These are phyloP conservation scores for Salix brachista DNA, from an alignment of 345 rosid species.

Conservation along the genomic window DNA sequence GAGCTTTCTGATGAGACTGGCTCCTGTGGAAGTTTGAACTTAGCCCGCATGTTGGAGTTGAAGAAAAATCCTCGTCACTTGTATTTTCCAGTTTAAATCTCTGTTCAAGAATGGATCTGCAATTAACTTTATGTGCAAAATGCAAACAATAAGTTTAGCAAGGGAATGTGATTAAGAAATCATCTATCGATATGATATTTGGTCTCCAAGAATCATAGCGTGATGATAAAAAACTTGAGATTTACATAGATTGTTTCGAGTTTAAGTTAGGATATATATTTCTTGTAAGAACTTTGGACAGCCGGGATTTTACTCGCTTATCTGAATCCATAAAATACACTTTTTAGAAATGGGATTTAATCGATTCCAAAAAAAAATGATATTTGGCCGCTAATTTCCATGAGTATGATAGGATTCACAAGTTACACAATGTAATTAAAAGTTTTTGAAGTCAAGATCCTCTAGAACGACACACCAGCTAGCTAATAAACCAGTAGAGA, in stretches of 20 bases:
- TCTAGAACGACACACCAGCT: neutral
- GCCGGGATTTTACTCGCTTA: too few species aligned
- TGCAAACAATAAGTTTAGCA: too few species aligned
- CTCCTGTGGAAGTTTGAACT: neutral
- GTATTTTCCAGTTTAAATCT: too few species aligned
- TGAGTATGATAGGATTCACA: neutral
- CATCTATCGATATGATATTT: neutral
- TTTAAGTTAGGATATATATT: rapidly evolving
- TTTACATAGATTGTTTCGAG: rapidly evolving
- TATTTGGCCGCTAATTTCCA: neutral
- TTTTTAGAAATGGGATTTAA: too few species aligned
- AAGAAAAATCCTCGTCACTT: too few species aligned
- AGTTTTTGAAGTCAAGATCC: neutral
- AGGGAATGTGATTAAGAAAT: neutral
- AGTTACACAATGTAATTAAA: neutral
- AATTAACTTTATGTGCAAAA: too few species aligned
- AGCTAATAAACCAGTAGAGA: neutral
- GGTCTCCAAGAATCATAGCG: rapidly evolving
- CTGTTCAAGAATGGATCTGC: too few species aligned
- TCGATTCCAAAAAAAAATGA: too few species aligned
- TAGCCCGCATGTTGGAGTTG: neutral
- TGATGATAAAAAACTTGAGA: too few species aligned
- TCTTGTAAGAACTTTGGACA: too few species aligned
- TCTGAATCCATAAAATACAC: rapidly evolving
- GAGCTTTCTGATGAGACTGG: neutral